Evolutionary conservation across 179 eudicot species (phyloP), one percentile per base, ranked within the genome.

Genomic region (Silene vulgaris): DNA sequence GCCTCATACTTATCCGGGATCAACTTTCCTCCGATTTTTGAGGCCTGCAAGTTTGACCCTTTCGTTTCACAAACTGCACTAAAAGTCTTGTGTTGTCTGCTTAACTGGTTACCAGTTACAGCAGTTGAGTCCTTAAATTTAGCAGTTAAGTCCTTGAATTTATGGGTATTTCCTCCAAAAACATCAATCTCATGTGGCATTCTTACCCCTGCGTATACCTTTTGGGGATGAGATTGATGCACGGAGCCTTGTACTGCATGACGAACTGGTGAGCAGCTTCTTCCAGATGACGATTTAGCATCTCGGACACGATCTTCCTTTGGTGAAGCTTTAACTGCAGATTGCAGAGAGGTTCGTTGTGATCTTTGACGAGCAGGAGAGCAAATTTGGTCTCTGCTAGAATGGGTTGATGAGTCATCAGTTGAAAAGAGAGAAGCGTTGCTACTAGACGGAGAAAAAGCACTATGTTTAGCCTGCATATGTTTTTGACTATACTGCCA

Each of bases 401-500:
- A 88, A 71, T 66, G 76, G 77, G 83, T 65, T 65, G 92, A 87
- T 66, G 91, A 84, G 73, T 83, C 83, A 64, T 90, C 89, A 9
- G 90, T 88, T 43, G 91, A 82, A 74, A 85, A 90, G 75, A 77
- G 75, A 50, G 91, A 82, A 28, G 89, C 67, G 78, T 72, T 83
- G 78, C 92, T 88, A 81, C 85, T 84, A 40, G 89, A 79, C 71
- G 90, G 87, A 40, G 91, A 84, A 81, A 16, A 59, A 71, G 72
- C 80, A 67, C 72, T 78, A 62, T 76, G 77, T 75, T 65, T 82
- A 40, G 54, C 28, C 20, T 78, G 79, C 78, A 66, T 65, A 60
- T 73, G 79, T 43, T 79, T 79, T 69, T 86, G 79, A 62, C 78
- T 74, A 78, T 80, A 69, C 73, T 81, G 90, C 98, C 98, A 93